Conservation (phyloP, 2,329 filamentous ascomycete genomes). For the Scedosporium apiospermum region DNA sequence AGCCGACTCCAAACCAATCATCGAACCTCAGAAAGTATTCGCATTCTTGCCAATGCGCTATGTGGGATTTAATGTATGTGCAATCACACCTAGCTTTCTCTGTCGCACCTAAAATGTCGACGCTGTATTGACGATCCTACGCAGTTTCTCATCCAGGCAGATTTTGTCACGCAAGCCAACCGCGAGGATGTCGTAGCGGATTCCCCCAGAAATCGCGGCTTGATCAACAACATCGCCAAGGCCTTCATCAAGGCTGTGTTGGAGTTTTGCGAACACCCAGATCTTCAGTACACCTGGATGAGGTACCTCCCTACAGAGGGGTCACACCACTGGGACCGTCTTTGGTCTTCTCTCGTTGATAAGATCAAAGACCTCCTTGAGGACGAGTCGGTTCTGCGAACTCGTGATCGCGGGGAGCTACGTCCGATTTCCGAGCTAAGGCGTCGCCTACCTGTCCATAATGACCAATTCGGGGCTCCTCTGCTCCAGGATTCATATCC, state of each 20-base stretch:
- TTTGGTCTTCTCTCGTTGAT: slow-evolving; percentile 17
- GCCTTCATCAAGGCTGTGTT: slow-evolving; percentile 28
- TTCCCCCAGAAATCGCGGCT: slow-evolving; percentile 26
- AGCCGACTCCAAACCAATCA: slow-evolving; percentile 18
- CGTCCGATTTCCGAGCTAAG: not conserved
- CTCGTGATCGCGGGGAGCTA: not conserved
- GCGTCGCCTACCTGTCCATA: not conserved
- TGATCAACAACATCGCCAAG: slow-evolving; percentile 24
- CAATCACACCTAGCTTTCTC: not conserved
- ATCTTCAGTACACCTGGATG: slow-evolving; percentile 33
- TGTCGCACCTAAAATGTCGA: not conserved
- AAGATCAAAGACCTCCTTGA: slow-evolving; percentile 14
- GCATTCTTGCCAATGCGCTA: slow-evolving; percentile 34
- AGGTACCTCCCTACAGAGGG: slow-evolving; percentile 27
- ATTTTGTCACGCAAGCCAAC: slow-evolving; percentile 37
- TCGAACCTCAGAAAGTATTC: slow-evolving; percentile 31
- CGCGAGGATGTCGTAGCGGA: slow-evolving; percentile 29
- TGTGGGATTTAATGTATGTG: slow-evolving; percentile 31
- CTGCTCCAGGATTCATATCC: slow-evolving; percentile 8
- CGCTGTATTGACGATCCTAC: not conserved
- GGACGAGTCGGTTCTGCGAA: slow-evolving; percentile 8
- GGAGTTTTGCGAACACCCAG: slow-evolving; percentile 26
- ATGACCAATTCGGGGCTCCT: slow-evolving; percentile 7
- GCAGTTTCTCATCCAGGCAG: slow-evolving; percentile 38
- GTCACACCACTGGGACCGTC: slow-evolving; percentile 14